phyloP scores from a whole-genome alignment of 176 grass and related monocot genomes.

The Dactylis glomerata region DNA sequence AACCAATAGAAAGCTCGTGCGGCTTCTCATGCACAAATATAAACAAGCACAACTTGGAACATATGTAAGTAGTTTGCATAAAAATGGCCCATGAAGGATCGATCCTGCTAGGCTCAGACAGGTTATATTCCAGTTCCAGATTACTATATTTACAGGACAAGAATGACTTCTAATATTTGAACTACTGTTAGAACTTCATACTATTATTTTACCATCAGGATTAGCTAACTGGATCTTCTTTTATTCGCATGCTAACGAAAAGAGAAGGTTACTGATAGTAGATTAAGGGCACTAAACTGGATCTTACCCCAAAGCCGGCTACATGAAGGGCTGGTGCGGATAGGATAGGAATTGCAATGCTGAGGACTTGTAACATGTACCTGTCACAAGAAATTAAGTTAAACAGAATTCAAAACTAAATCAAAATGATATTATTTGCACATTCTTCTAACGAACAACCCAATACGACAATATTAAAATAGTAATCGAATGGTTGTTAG shows the following conservation, averaged over 20 bases:
- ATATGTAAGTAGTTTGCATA: slow-evolving; percentile 21
- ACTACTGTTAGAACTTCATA: background rate
- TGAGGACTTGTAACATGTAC: slow-evolving; percentile 81
- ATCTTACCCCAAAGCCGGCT: slow-evolving; percentile 95
- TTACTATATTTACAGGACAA: slow-evolving; percentile 13
- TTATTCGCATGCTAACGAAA: background rate
- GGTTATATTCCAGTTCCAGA: background rate
- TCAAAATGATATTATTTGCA: slow-evolving; percentile 2
- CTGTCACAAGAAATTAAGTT: slow-evolving; percentile 46
- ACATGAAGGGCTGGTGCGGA: slow-evolving; percentile 84
- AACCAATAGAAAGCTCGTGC: slow-evolving; percentile 13
- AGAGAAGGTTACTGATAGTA: background rate
- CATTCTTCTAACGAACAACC: background rate
- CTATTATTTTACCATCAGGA: background rate
- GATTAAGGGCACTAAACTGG: background rate
- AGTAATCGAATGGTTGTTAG: background rate
- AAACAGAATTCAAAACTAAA: background rate
- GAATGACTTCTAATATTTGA: background rate
- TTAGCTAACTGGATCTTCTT: background rate
- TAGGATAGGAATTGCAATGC: slow-evolving; percentile 75
- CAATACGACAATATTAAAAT: background rate
- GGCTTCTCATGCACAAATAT: slow-evolving; percentile 10
- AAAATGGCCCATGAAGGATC: background rate
- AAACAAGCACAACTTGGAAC: background rate
- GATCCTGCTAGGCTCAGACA: background rate